phyloP scores from a whole-genome alignment of 257 asterid genomes.

The Marsdenia floribunda region DNA sequence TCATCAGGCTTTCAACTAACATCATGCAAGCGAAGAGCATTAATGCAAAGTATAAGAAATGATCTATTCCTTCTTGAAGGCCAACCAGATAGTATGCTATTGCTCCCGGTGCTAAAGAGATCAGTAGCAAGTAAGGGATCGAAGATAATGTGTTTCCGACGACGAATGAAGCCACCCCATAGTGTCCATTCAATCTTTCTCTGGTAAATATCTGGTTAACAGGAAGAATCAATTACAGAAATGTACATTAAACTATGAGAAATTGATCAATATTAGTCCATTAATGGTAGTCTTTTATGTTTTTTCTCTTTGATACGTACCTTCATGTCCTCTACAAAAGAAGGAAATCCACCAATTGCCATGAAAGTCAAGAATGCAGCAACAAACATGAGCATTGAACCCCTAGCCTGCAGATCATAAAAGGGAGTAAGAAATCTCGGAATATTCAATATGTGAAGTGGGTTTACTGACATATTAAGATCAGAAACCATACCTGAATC shows the following conservation, averaged over 20 bases:
- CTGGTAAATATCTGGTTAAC: slow-evolving; percentile 41
- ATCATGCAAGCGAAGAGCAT: slow-evolving; percentile 43
- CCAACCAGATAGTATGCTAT: slow-evolving; percentile 54
- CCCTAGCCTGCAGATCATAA: slow-evolving; percentile 27
- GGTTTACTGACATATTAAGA: too few species aligned
- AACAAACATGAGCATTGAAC: slow-evolving; percentile 43
- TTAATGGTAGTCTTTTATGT: too few species aligned
- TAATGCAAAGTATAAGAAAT: slow-evolving; percentile 34
- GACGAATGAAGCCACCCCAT: slow-evolving; percentile 41
- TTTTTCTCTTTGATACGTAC: too few species aligned
- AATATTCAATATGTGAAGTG: too few species aligned
- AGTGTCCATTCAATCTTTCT: slow-evolving; percentile 57
- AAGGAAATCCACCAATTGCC: slow-evolving; percentile 62
- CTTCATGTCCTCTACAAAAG: slow-evolving; percentile 31
- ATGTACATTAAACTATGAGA: too few species aligned
- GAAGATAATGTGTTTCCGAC: slow-evolving; percentile 59
- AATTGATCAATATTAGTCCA: too few species aligned
- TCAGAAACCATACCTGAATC: neutral
- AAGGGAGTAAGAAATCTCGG: too few species aligned
- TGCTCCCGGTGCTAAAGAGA: slow-evolving; percentile 42
- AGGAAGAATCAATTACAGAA: too few species aligned
- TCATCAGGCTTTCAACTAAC: slow-evolving; percentile 60
- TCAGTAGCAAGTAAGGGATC: slow-evolving; percentile 39
- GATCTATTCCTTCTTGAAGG: slow-evolving; percentile 40
- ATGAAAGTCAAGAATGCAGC: slow-evolving; percentile 50